phyloP scores from a whole-genome alignment of 2,329 filamentous ascomycete genomes.

The Pseudocercospora eumusae region DNA sequence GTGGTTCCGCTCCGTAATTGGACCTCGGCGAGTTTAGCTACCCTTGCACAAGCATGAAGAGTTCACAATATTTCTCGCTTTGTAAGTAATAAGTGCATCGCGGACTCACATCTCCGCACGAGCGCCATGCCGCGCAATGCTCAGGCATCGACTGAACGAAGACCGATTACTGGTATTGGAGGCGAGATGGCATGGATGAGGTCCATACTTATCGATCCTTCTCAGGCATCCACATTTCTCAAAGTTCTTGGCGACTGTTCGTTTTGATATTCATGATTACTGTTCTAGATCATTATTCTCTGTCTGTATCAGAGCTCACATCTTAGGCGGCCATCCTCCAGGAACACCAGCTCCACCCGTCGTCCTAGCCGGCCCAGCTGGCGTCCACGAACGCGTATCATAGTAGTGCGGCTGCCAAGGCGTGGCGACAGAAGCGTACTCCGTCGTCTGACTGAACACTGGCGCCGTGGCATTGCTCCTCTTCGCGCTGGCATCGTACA shows the following conservation, averaged over 20 bases:
- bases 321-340: slow-evolving; percentile 18
- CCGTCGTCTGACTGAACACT: slow-evolving; percentile 9
- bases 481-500: slow-evolving; percentile 57
- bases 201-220: background rate
- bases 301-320: background rate
- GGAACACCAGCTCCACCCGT: slow-evolving; percentile 22
- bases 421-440: slow-evolving; percentile 3
- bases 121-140: background rate
- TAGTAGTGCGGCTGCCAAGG: slow-evolving; percentile 23
- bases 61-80: background rate
- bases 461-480: slow-evolving; percentile 27
- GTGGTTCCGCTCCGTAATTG: background rate
- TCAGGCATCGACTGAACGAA: background rate
- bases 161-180: background rate
- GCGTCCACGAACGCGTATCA: slow-evolving; percentile 20
- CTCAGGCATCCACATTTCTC: background rate
- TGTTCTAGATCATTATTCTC: background rate
- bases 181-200: background rate
- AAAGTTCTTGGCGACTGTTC: background rate
- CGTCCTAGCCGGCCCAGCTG: slow-evolving; percentile 24
- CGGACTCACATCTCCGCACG: background rate
- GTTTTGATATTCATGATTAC: background rate
- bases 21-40: background rate
- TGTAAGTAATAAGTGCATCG: background rate
- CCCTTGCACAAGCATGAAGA: background rate